phyloP scores from a whole-genome alignment of 176 grass and related monocot genomes.

The Ensete glaucum region DNA sequence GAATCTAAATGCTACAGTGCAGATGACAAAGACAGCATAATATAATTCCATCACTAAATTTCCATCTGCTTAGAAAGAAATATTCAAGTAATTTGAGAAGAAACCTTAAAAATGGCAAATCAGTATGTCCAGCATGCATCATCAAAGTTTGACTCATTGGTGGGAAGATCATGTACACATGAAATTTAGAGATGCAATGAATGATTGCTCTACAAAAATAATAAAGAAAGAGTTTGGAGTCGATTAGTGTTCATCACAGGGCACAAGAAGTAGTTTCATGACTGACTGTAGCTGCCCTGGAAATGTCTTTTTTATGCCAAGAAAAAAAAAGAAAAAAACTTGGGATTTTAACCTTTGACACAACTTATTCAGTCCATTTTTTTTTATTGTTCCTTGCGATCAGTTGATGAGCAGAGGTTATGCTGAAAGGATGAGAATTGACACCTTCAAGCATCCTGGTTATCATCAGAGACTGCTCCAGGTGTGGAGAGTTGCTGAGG shows the following conservation, averaged over 20 bases:
- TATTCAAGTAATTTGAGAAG: too few relatives aligned
- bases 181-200: not conserved
- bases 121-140: too few relatives aligned
- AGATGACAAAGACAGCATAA: too few relatives aligned
- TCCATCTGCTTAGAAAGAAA: too few relatives aligned
- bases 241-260: constrained; percentile 5
- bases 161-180: too few relatives aligned
- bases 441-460: constrained; percentile 22
- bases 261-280: too few relatives aligned
- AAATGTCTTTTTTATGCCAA: not conserved
- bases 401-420: constrained; percentile 3
- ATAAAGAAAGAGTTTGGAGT: not conserved
- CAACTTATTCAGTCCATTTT: not conserved
- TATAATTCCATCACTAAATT: too few relatives aligned
- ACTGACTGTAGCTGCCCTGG: not conserved
- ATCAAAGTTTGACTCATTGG: too few relatives aligned
- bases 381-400: too few relatives aligned
- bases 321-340: too few relatives aligned
- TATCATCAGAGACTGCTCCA: constrained; percentile 19
- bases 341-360: not conserved
- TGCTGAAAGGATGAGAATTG: not conserved
- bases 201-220: not conserved
- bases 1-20: too few relatives aligned
- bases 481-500: constrained; percentile 21
- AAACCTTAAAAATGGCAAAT: too few relatives aligned